Evolutionary conservation across 345 rosid species (phyloP), one percentile per base, ranked within the genome.

Genomic region (Orychophragmus violaceus): DNA sequence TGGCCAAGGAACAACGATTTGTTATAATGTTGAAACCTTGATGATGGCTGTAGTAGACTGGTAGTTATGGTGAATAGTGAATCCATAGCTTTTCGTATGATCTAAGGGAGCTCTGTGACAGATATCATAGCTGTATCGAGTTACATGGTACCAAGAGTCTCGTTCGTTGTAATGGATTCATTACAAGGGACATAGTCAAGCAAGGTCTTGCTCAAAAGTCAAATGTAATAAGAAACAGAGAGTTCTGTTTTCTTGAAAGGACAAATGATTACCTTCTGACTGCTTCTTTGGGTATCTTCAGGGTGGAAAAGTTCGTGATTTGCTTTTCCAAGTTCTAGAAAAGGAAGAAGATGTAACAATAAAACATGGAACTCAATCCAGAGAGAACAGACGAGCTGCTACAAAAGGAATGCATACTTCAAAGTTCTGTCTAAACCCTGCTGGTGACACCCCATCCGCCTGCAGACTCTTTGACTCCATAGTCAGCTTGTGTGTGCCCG

Each of bases 381-480:
- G 97, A 79, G 98, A 93, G 81, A 90, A 82, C 69, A 51, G 97
- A 14, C 84, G 96, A 25, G 90, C 92, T 24, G 97, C 98, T 56
- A 76, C 89, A 0, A 83, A 44, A 27, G 96, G 96, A 64, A 93
- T 93, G 98, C 96, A 93, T 74, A 82, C 96, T 24, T 90, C 97
- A 10, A 90, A 88, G 74, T 93, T 93, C 79, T 93, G 98, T 75
- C 73, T 93, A 66, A 86, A 85, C 76, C 98, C 98, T 74, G 98
- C 98, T 8, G 97, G 98, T 24, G 98, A 93, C 73, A 93, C 98
- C 22, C 98, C 98, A n/a, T 93, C 98, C 6, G 97, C 97, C 22
- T 90, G 98, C 78, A 82, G 98, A 49, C 90, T 93, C 24, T 93
- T 93, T 78, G 98, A 93, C 84, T 70, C 98, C 41, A 93, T 90